Evolutionary conservation across 768 basidiomycete species (phyloP), one percentile per base, ranked within the genome.

Genomic region (Tylopilus felleus): DNA sequence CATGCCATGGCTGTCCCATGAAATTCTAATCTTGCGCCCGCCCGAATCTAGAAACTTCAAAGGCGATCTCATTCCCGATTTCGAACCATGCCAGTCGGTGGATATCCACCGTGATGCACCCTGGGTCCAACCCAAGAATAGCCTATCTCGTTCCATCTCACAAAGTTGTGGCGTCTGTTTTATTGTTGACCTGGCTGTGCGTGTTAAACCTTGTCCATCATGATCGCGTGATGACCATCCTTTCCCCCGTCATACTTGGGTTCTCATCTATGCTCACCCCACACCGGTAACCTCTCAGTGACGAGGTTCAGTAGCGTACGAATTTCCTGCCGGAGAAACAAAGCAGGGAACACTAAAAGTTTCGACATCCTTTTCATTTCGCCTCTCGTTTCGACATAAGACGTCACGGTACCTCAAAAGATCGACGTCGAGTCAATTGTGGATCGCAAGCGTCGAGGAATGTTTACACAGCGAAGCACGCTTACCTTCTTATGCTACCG

Each of bases 31-130:
- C 47, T 58, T 60, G 54, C 64, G 64, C 67, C 59, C 50, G 33
- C 51, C 66, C 62, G 38, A 69, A 69, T 69, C 46, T 8, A 71
- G 67, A 52, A 69, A 69, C 46, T 25, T 71, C 57, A 71, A 70
- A 69, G 69, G 61, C 47, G 52, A 31, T 23, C 33, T 9, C 16
- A 47, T 35, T 39, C 52, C 65, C 64, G 55, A 43, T 66, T 54
- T 56, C 60, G 58, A 55, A 51, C 55, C 58, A 43, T 52, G 49
- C 55, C 22, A 45, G 52, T 25, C 40, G 29, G 44, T 39, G 5
- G 17, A 53, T 42, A 47, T 49, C 49, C 47, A 38, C 53, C n/a
- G 8, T 54, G 35, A 47, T 38, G 40, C 36, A 28, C 51, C 45
- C 40, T 31, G 60, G 53, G 25, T 45, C 52, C 50, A 31, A 28